Percentiles rank a stretch among this genome's conserved stretches.
Evolutionary conservation across 352 stramenopile genomes (phyloP).

Genomic region (Pythium phragmiticola): DNA sequence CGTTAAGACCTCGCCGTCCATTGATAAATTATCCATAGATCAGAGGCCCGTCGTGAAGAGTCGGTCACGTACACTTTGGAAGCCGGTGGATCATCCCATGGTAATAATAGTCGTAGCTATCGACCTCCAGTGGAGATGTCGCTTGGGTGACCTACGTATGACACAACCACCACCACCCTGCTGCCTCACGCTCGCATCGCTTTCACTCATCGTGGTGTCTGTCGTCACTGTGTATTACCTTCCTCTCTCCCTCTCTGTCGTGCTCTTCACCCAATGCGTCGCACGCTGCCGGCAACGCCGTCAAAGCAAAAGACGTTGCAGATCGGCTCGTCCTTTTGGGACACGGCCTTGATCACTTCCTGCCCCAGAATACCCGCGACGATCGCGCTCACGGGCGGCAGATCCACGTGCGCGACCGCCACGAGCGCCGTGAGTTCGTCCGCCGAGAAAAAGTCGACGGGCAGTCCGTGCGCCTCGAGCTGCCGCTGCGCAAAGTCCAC

Average conservation of each 20-base stretch:
- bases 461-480: conserved; percentile 58
- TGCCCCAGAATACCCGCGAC: conserved; percentile 96
- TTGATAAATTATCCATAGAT: too few species aligned
- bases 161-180: too few species aligned
- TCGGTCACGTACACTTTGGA: neutral
- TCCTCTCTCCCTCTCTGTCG: neutral
- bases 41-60: neutral
- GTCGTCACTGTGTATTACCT: conserved; percentile 10
- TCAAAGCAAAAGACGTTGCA: conserved; percentile 97
- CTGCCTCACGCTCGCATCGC: too few species aligned
- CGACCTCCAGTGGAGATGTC: too few species aligned
- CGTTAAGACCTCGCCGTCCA: too few species aligned
- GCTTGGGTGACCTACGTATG: too few species aligned
- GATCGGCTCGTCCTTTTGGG: conserved; percentile 94
- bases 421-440: conserved; percentile 54
- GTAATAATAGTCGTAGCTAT: too few species aligned
- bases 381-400: conserved; percentile 94
- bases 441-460: conserved; percentile 53
- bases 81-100: too few species aligned
- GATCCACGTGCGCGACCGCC: conserved; percentile 43
- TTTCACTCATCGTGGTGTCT: neutral
- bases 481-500: conserved; percentile 52
- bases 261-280: conserved; percentile 46
- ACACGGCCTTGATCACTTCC: conserved; percentile 98
- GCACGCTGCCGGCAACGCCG: conserved; percentile 52